phyloP scores from a whole-genome alignment of 345 rosid genomes.

The Triadica sebifera region DNA sequence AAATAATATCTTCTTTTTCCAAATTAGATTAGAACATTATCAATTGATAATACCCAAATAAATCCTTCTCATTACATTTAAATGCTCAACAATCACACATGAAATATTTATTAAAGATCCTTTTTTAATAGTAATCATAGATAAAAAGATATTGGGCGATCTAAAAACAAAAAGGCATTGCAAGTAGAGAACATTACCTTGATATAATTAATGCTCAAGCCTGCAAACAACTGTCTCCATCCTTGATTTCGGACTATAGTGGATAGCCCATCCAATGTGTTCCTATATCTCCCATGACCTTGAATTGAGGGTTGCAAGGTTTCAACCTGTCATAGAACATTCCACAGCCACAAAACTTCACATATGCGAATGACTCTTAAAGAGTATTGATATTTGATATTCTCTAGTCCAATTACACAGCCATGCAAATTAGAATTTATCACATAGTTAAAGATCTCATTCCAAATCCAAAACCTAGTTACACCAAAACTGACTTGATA shows the following conservation, averaged over 20 bases:
- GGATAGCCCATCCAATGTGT: conserved; percentile 68
- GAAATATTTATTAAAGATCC: neutral
- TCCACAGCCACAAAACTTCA: neutral
- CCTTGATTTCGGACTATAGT: conserved; percentile 74
- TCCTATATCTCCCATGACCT: conserved; percentile 55
- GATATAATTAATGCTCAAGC: conserved; percentile 87
- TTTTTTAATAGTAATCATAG: neutral
- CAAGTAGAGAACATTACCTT: conserved; percentile 47
- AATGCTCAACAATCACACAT: neutral
- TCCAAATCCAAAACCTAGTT: neutral
- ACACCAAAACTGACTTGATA: neutral
- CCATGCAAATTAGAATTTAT: neutral
- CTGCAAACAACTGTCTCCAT: conserved; percentile 93
- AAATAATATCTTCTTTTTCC: neutral
- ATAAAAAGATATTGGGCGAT: too few species aligned
- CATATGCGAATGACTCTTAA: neutral
- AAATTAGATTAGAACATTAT: neutral
- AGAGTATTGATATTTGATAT: neutral
- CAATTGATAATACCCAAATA: neutral
- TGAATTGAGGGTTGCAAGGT: conserved; percentile 51
- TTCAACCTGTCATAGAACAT: conserved; percentile 59
- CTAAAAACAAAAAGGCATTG: neutral
- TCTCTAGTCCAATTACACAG: neutral
- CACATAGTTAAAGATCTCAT: neutral
- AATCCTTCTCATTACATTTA: neutral